Conservation (phyloP, 2,329 filamentous ascomycete genomes). For the Sphaerulina musiva region DNA sequence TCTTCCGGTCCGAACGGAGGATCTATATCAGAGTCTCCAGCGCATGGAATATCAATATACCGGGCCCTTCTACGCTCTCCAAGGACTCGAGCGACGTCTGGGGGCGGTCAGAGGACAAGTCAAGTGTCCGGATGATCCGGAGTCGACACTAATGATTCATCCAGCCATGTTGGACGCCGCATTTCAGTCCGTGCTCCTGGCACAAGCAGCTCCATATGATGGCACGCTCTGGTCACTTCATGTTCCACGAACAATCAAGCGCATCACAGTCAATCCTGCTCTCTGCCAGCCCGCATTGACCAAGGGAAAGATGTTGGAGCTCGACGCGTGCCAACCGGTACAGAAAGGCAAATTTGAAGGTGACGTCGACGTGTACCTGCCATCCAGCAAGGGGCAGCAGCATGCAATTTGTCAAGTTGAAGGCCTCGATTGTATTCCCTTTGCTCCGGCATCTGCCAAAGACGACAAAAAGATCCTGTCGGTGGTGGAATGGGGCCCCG, state of each 20-base stretch:
- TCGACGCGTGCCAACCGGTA: slow-evolving; percentile 5
- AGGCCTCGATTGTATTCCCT: slow-evolving; percentile 6
- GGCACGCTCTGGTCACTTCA: slow-evolving; percentile 1
- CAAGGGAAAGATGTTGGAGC: slow-evolving; percentile 3
- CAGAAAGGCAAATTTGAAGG: slow-evolving; percentile 2
- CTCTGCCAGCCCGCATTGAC: slow-evolving; percentile 4
- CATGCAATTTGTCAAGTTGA: slow-evolving; percentile 10
- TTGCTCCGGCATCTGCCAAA: slow-evolving; percentile 1
- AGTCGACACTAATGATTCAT: not conserved
- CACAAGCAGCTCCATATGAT: slow-evolving; percentile 3
- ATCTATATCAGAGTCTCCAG: too few relatives aligned
- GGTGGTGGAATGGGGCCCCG: too few relatives aligned
- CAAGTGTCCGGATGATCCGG: not conserved
- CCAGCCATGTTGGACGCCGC: slow-evolving; percentile 8
- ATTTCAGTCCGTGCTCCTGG: not conserved
- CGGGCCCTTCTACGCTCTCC: slow-evolving; percentile 6
- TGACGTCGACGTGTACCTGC: slow-evolving; percentile 9
- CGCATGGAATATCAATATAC: too few relatives aligned
- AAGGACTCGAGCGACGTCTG: too few relatives aligned
- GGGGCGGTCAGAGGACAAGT: slow-evolving; percentile 6
- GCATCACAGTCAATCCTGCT: slow-evolving; percentile 4
- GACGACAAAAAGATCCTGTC: slow-evolving; percentile 11
- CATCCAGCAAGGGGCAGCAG: slow-evolving; percentile 1
- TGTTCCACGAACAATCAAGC: slow-evolving; percentile 5
- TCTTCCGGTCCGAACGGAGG: too few relatives aligned